Base-by-base conservation (phyloP, 2,329 filamentous ascomycete genomes). In the Exophiala sideris region DNA sequence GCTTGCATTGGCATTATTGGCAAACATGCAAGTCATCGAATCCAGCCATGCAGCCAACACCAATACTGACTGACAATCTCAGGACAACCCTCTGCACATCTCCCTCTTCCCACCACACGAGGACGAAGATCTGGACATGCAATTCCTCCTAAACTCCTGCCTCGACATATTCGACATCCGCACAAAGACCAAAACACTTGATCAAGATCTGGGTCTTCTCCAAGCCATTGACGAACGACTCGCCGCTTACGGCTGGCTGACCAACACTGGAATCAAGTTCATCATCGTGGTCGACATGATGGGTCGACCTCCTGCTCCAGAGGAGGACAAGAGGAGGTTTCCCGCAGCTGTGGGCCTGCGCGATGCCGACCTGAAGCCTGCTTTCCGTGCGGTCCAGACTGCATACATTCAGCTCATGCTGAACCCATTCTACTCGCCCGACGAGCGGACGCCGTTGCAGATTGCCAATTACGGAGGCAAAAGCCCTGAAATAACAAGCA, bases 51-150 rank as follows among this genome's bases (percentile, higher is more conserved):
- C 33, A 9, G 2, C 5, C n/a, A 7, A n/a, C 29, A 9, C 50
- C 24, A 32, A 33, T 45, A 20, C 42, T 48, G 21, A 45, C 48
- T 7, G 8, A 41, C 5, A 9, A 14, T 9, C 38, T 10, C 67
- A 97, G 91, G 95, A 97, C 76, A 96, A 96, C 69, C 94, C 92
- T 55, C 86, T 97, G 62, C 92, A 97, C 75, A 88, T 96, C 65
- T 85, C 89, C 57, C 84, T 95, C 68, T 96, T 96, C 73, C 88
- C 90, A 48, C 87, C 86, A 44, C 82, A 88, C 77, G 78, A 81
- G 67, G 74, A 79, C 45, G 62, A 78, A 48, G 79, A 77, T 62
- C 82, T 97, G 9, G 90, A 96, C 69, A 96, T 94, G 76, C 90
- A 88, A 34, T 91, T 97, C 65, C 82, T 96, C 45, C 84, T 97